Evolutionary conservation across 2,329 filamentous ascomycete genomes (phyloP), one percentile per base, ranked within the genome.

Genomic region (Botrytis fabae): DNA sequence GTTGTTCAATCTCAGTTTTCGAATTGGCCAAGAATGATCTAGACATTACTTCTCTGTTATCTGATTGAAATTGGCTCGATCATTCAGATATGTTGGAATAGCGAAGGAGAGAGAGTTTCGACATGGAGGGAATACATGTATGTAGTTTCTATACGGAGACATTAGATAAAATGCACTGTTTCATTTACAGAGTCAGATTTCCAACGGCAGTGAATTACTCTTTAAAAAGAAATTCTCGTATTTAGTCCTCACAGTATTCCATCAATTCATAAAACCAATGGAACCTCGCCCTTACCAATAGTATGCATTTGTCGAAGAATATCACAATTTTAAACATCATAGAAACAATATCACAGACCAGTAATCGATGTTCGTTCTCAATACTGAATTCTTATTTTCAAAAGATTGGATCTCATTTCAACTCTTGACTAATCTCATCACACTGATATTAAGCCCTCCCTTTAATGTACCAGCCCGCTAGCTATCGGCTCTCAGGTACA

Each of bases 391-490:
- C 9, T 42, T 20, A 54, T 38, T 68, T 57, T 54, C 16, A 14
- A 40, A 54, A 28, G 35, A 28, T 42, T 68, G 16, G 20, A 40
- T 57, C 46, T 57, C 46, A 42, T 68, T 57, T 68, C 42, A 42
- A 42, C 2, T 68, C 25, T 68, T 42, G 20, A 68, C 64, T 68
- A 35, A 40, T 68, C 64, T 68, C 48, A 68, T 68, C 48, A 68
- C 46, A 68, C 48, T 57, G 35, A 54, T 68, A 68, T 68, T 68
- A 68, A 68, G 64, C 48, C 64, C 64, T 42, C 46, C 63, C 25
- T 66, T 22, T 25, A 44, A 51, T 66, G 25, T 42, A 68, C 46
- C 46, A 57, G 48, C 64, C 25, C n/a, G 35, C 48, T 57, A 54
- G 64, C 46, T 46, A 40, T 66, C 32, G 35, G 63, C 63, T n/a